Percentiles rank a stretch among this genome's conserved stretches.
phyloP scores from a whole-genome alignment of 495 filamentous ascomycete species.

The Podospora pseudocomata region DNA sequence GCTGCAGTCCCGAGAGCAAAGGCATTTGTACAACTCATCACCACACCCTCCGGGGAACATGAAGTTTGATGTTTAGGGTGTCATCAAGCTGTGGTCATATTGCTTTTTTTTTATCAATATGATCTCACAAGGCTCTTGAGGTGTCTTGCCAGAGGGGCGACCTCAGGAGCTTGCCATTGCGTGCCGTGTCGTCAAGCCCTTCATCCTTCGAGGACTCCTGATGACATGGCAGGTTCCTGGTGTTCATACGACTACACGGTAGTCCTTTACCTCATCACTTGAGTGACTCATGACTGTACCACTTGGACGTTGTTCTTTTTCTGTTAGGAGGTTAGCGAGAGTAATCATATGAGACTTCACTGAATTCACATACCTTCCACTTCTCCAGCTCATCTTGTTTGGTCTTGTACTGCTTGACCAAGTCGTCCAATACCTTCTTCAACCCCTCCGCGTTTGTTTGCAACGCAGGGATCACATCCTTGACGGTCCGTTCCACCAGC shows the following conservation, averaged over 20 bases:
- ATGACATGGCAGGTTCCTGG: conserved; percentile 24
- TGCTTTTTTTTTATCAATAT: not conserved
- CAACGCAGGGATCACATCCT: conserved; percentile 84
- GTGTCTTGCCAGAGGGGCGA: not conserved
- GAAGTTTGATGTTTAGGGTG: not conserved
- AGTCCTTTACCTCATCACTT: not conserved
- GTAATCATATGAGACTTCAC: not conserved
- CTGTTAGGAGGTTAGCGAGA: conserved; percentile 46
- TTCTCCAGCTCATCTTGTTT: conserved; percentile 95
- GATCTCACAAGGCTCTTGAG: not conserved
- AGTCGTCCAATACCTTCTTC: conserved; percentile 91
- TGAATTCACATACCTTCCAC: conserved; percentile 79
- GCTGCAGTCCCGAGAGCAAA: conserved; percentile 30
- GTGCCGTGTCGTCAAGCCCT: not conserved
- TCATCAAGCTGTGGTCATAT: conserved; percentile 2
- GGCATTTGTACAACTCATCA: conserved; percentile 51
- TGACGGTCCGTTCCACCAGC: conserved; percentile 85
- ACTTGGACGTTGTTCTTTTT: conserved; percentile 99
- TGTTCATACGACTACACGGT: not conserved
- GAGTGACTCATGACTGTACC: conserved; percentile 60
- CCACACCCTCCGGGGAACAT: conserved; percentile 26
- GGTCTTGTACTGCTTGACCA: conserved; percentile 93
- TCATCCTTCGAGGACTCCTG: conserved; percentile 8
- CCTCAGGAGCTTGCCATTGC: conserved; percentile 8
- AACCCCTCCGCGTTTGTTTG: conserved; percentile 93